phyloP scores from a whole-genome alignment of 176 grass and related monocot species.

The Lolium multiflorum region DNA sequence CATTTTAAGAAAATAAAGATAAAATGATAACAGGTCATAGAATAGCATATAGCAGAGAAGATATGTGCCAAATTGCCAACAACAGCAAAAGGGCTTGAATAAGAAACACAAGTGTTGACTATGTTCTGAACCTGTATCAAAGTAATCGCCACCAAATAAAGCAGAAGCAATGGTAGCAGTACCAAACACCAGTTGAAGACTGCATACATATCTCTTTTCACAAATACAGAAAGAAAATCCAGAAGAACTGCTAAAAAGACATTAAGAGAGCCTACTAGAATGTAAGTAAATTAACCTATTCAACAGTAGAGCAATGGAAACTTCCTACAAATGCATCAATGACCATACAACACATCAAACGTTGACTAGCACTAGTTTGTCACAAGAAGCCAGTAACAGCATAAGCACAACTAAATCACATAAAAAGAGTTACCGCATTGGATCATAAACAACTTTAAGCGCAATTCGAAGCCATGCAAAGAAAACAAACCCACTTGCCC shows the following conservation, averaged over 20 bases:
- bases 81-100: slow-evolving; percentile 16
- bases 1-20: not conserved
- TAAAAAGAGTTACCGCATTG: no score
- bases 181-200: not conserved
- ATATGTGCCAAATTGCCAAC: not conserved
- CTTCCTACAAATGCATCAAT: not conserved
- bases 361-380: not conserved
- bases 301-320: not conserved
- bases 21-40: not conserved
- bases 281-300: not conserved
- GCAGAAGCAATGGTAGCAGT: not conserved
- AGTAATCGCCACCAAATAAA: not conserved
- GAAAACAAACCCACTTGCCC: no score
- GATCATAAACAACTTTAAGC: no score
- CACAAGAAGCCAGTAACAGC: not conserved
- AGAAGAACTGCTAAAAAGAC: slow-evolving; percentile 1
- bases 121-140: not conserved
- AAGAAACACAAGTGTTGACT: not conserved
- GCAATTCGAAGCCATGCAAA: no score
- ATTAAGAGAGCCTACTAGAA: not conserved
- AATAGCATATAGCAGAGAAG: not conserved
- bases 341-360: not conserved
- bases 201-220: not conserved
- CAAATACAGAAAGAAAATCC: not conserved
- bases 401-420: not conserved